Conservation (phyloP, 192 early-diverging fungal genomes). For the Backusella mclennaniae region DNA sequence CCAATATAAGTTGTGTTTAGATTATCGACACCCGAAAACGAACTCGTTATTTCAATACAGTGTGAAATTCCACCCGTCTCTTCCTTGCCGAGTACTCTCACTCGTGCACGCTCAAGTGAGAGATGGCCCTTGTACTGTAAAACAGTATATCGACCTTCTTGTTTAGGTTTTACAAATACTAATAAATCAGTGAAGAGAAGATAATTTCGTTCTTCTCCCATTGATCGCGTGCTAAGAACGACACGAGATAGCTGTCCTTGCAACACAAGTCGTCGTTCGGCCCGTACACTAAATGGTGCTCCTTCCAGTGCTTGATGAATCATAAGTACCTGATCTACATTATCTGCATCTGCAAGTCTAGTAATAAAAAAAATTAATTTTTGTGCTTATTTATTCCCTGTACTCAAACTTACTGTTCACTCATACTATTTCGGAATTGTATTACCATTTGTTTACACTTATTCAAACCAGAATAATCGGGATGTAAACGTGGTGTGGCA, state of each 20-base stretch:
- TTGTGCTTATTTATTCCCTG: not conserved
- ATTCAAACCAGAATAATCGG: conserved; percentile 30
- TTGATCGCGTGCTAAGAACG: conserved; percentile 1
- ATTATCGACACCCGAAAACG: conserved; percentile 16
- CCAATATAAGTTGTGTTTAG: conserved; percentile 16
- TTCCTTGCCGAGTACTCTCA: not conserved
- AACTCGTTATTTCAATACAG: conserved; percentile 23
- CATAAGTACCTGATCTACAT: conserved; percentile 26
- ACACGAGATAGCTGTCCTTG: conserved; percentile 27
- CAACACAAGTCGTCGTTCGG: conserved; percentile 21
- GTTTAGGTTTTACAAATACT: conserved; percentile 19
- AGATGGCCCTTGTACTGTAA: conserved; percentile 32
- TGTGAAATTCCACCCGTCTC: conserved; percentile 10
- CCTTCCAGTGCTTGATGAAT: conserved; percentile 26
- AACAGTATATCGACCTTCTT: conserved; percentile 13
- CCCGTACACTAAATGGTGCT: conserved; percentile 20
- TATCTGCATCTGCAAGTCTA: conserved; percentile 18
- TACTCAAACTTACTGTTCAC: not conserved
- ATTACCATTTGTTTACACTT: conserved; percentile 4
- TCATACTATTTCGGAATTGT: not conserved
- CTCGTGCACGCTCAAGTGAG: conserved; percentile 7
- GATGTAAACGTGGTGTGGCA: conserved; percentile 29
- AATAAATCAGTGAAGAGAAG: conserved; percentile 27
- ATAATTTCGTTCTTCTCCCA: conserved; percentile 19
- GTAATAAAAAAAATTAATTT: not conserved